phyloP scores from a whole-genome alignment of 2,329 filamentous ascomycete genomes.

The Colletotrichum kahawae region DNA sequence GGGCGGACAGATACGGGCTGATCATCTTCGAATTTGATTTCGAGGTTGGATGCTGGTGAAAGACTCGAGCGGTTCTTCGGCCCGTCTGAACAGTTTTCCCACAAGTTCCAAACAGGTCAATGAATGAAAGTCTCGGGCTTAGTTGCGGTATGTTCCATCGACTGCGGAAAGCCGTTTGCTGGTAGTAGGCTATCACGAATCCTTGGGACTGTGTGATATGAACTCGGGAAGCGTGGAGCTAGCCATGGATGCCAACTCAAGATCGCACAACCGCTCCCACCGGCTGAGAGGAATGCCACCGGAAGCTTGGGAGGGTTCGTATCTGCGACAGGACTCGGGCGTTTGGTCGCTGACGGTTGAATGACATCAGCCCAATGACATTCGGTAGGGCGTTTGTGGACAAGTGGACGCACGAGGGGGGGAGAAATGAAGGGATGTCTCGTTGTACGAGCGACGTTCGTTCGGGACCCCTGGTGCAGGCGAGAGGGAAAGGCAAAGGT shows the following conservation, averaged over 20 bases:
- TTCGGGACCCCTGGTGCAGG: neutral
- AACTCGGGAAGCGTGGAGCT: neutral
- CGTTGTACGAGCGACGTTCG: neutral
- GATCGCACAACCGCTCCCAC: neutral
- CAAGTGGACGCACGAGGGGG: neutral
- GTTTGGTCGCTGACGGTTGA: neutral
- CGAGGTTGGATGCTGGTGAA: neutral
- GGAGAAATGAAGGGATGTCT: neutral
- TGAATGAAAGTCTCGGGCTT: neutral
- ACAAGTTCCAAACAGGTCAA: neutral
- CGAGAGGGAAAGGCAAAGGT: neutral
- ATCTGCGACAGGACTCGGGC: neutral
- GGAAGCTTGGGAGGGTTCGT: neutral
- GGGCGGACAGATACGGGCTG: neutral
- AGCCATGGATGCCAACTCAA: neutral
- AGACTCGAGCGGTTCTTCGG: neutral
- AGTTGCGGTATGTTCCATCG: neutral
- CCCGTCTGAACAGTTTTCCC: neutral
- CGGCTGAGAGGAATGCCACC: neutral
- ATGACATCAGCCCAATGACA: neutral
- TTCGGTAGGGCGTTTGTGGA: neutral
- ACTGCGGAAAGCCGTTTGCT: neutral
- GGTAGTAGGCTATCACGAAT: neutral
- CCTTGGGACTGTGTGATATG: neutral
- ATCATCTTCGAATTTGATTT: neutral